These are phyloP conservation scores for Colletotrichum sp. DNA, from an alignment of 2,329 filamentous ascomycete genomes.

Conservation along the genomic window DNA sequence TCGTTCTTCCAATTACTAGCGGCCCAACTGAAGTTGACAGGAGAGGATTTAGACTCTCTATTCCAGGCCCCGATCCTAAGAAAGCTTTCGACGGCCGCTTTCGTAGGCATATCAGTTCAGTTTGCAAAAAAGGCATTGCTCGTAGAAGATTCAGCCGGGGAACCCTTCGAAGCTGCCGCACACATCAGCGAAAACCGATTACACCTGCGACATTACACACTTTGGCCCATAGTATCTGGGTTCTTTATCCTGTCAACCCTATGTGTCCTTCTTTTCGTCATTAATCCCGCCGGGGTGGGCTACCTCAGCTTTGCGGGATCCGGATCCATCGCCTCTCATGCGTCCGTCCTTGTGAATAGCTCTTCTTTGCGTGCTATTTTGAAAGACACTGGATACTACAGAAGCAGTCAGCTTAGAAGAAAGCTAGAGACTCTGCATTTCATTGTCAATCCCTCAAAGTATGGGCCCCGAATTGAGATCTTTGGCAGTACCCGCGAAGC, in stretches of 20 bases:
- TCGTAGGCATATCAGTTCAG: fast-evolving
- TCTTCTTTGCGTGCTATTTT: too few relatives aligned
- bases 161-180: fast-evolving
- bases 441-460: too few relatives aligned
- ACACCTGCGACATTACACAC: too few relatives aligned
- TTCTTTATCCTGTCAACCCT: too few relatives aligned
- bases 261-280: fast-evolving
- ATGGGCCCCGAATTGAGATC: fast-evolving
- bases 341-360: fast-evolving
- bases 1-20: too few relatives aligned
- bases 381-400: too few relatives aligned
- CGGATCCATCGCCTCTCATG: too few relatives aligned
- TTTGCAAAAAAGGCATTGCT: too few relatives aligned
- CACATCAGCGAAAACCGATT: too few relatives aligned
- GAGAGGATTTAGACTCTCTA: fast-evolving
- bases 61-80: fast-evolving
- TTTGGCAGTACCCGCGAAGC: too few relatives aligned
- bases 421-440: fast-evolving
- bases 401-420: too few relatives aligned
- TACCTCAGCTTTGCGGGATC: too few relatives aligned
- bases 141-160: fast-evolving
- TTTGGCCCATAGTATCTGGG: fast-evolving
- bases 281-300: fast-evolving
- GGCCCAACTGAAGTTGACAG: fast-evolving
- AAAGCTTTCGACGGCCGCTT: fast-evolving